Percentiles rank a stretch among this genome's conserved stretches.
Conservation (phyloP, 1,284 basidiomycete genomes). For the Irpex lacteus region DNA sequence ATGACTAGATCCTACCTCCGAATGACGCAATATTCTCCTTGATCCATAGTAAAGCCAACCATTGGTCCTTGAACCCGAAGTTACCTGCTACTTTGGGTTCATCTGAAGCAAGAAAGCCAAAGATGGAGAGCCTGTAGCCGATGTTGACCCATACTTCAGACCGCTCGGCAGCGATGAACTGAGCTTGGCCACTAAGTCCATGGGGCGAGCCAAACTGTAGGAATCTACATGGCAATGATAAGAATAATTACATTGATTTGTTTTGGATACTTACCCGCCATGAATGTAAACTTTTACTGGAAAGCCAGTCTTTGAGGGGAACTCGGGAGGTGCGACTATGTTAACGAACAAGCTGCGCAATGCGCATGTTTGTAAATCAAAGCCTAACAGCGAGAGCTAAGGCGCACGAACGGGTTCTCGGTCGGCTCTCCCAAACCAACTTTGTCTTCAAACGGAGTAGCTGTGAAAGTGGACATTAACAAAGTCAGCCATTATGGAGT, state of each 20-base stretch:
- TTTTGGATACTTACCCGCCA: slow-evolving; percentile 48
- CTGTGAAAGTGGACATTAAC: slow-evolving; percentile 24
- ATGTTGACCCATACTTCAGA: slow-evolving; percentile 72
- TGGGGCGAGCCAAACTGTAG: slow-evolving; percentile 80
- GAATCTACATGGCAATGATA: slow-evolving; percentile 43
- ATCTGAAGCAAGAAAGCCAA: slow-evolving; percentile 71
- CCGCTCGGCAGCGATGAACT: slow-evolving; percentile 61
- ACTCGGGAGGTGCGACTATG: slow-evolving; percentile 61
- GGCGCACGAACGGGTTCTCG: slow-evolving; percentile 56
- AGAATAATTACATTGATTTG: background rate
- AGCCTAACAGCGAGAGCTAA: no score
- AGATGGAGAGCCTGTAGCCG: slow-evolving; percentile 68
- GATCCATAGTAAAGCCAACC: slow-evolving; percentile 62
- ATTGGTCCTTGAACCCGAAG: slow-evolving; percentile 80
- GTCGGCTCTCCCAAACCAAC: slow-evolving; percentile 64
- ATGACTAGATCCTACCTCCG: slow-evolving; percentile 42
- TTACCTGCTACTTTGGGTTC: slow-evolving; percentile 61
- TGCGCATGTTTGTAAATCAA: no score
- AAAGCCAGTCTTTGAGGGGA: slow-evolving; percentile 43
- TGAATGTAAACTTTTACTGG: slow-evolving; percentile 77
- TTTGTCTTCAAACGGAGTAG: slow-evolving; percentile 48
- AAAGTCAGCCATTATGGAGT: background rate
- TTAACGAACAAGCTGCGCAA: slow-evolving; percentile 60
- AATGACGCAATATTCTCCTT: slow-evolving; percentile 55
- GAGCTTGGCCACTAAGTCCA: slow-evolving; percentile 53